Evolutionary conservation across 2,329 filamentous ascomycete species (phyloP).

Genomic region (Botryotinia globosa): DNA sequence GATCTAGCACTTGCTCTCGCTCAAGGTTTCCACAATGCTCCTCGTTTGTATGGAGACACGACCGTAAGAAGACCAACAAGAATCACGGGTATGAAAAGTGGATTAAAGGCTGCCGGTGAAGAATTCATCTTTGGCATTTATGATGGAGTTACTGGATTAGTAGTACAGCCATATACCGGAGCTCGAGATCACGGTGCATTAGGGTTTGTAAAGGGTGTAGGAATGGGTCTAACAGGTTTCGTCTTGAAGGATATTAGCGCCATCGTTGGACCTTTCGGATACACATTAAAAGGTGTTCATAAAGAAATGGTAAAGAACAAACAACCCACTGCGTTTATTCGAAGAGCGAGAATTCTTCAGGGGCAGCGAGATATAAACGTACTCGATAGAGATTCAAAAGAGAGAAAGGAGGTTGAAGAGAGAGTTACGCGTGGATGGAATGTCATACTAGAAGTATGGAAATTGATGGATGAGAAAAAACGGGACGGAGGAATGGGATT

Average conservation of each 20-base stretch:
- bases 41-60: constrained; percentile 66
- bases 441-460: constrained; percentile 43
- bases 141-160: constrained; percentile 62
- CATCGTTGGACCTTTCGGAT: constrained; percentile 58
- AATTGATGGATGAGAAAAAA: constrained; percentile 40
- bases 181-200: constrained; percentile 38
- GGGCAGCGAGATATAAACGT: constrained; percentile 48
- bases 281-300: constrained; percentile 60
- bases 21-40: constrained; percentile 69
- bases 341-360: constrained; percentile 57
- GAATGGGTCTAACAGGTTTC: constrained; percentile 18
- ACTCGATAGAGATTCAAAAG: constrained; percentile 40
- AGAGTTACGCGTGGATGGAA: constrained; percentile 42
- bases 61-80: constrained; percentile 65
- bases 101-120: constrained; percentile 50
- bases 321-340: constrained; percentile 53
- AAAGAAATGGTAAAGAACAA: constrained; percentile 55
- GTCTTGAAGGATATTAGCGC: constrained; percentile 53
- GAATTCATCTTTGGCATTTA: constrained; percentile 64
- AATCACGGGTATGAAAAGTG: constrained; percentile 59
- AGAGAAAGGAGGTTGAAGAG: constrained; percentile 33
- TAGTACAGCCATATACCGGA: constrained; percentile 56
- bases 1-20: constrained; percentile 55
- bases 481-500: constrained; percentile 21
- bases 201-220: constrained; percentile 16